phyloP scores from a whole-genome alignment of 2,329 filamentous ascomycete species.

The Xenoacremonium recifei region DNA sequence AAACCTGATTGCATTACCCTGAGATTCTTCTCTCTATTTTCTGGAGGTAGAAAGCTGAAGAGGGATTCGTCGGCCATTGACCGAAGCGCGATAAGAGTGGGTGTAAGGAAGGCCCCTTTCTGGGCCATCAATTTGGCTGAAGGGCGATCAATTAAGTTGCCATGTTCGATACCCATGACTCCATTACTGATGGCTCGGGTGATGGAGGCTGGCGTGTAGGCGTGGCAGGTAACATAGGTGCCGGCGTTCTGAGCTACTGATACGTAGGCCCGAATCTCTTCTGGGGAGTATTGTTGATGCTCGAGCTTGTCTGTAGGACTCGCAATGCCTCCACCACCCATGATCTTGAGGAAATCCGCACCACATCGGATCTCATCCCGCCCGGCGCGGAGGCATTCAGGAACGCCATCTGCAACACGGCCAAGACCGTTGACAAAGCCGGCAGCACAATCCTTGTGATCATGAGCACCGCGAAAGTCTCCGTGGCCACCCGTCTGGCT shows the following conservation, averaged over 20 bases:
- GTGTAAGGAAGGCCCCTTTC: too few relatives aligned
- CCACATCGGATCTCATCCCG: slow-evolving; percentile 54
- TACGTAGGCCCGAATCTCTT: slow-evolving; percentile 53
- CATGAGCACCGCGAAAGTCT: slow-evolving; percentile 44
- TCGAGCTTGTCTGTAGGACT: slow-evolving; percentile 52
- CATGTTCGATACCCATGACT: too few relatives aligned
- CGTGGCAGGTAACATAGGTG: slow-evolving; percentile 56
- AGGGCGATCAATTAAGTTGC: too few relatives aligned
- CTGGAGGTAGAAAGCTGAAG: too few relatives aligned
- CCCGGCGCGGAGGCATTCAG: slow-evolving; percentile 49
- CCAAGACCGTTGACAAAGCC: slow-evolving; percentile 35
- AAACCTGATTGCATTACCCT: too few relatives aligned
- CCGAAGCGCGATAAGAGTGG: too few relatives aligned
- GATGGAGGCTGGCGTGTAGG: slow-evolving; percentile 58
- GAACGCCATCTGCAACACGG: slow-evolving; percentile 51
- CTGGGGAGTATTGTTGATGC: slow-evolving; percentile 52
- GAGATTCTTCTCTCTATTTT: too few relatives aligned
- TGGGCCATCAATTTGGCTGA: too few relatives aligned
- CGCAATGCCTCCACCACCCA: slow-evolving; percentile 55
- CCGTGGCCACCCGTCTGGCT: slow-evolving; percentile 59
- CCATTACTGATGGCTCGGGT: too few relatives aligned
- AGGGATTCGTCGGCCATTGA: too few relatives aligned
- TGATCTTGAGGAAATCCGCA: slow-evolving; percentile 61
- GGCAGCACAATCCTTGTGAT: slow-evolving; percentile 37
- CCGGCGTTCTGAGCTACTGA: slow-evolving; percentile 46